Evolutionary conservation across 257 asterid genomes (phyloP).

Genomic region (Hygrophila difformis): DNA sequence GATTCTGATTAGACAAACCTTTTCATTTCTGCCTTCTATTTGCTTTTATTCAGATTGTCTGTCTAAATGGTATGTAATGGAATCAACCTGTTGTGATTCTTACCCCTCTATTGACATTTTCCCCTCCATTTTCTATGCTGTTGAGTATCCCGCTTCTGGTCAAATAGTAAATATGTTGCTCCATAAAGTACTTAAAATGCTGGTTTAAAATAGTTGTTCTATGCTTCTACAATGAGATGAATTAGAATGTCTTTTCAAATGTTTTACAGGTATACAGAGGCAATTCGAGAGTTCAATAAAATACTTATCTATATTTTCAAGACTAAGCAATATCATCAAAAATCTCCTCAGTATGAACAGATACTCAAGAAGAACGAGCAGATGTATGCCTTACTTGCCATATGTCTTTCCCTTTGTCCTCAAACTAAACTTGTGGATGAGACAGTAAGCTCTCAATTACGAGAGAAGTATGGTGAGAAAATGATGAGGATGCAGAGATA

Average conservation of each 20-base stretch:
- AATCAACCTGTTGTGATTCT: not conserved
- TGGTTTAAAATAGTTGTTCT: too few species aligned
- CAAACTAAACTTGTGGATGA: constrained; percentile 85
- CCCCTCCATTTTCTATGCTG: too few species aligned
- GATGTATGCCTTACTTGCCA: constrained; percentile 94
- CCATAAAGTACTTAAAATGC: too few species aligned
- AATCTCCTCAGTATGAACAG: constrained; percentile 93
- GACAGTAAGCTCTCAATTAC: constrained; percentile 71
- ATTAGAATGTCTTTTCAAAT: not conserved
- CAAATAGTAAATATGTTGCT: too few species aligned
- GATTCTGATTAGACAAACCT: not conserved
- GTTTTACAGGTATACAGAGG: constrained; percentile 62
- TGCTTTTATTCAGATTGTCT: not conserved
- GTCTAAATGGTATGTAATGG: not conserved
- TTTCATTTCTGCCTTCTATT: not conserved
- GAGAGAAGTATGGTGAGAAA: constrained; percentile 91
- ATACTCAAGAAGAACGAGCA: constrained; percentile 95
- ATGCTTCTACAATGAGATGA: constrained; percentile 1
- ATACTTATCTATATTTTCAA: constrained; percentile 80
- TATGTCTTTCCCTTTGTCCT: constrained; percentile 84
- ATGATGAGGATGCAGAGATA: constrained; percentile 85
- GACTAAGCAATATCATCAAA: constrained; percentile 92
- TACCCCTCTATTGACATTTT: not conserved
- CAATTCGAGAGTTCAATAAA: constrained; percentile 77
- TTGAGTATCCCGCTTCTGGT: too few species aligned